Evolutionary conservation across 1,284 basidiomycete species (phyloP), one percentile per base, ranked within the genome.

Genomic region (Trametes hirsuta): DNA sequence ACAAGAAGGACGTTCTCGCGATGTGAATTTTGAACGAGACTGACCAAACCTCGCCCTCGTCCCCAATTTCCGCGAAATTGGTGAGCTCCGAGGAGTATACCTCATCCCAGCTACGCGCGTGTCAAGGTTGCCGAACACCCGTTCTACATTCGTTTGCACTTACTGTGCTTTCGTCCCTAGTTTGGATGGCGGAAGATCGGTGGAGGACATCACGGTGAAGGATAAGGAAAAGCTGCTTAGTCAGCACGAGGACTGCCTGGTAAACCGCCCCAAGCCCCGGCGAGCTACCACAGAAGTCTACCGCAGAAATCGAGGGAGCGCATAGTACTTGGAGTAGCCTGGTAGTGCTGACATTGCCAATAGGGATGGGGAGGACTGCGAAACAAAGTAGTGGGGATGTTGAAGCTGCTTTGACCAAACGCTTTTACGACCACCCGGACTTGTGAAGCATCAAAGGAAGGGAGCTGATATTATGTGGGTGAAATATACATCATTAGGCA

Each of bases 31-130:
- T 22, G 14, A 22, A 1, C 45, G 18, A 37, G 37, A 67, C 77
- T 39, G 61, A 93, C 93, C 94, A 96, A 25, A 94, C 81, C 75
- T 96, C 94, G 40, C 94, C 94, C 72, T 95, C 93, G 72, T 96
- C 93, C 11, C 91, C 90, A 49, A 88, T 86, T 53, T 94, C 93
- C 40, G 87, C 76, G 65, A 93, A 96, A 69, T 90, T 92, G 46
- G 74, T 73, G 18, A 95, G 76, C 69, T 96, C 94, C 52, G 83
- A 80, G 37, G 84, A 77, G 71, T 91, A 93, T 9, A 88, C 84
- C 51, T 77, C 67, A 68, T 92, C 88, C 90, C 90, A 91, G 72
- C 89, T 91, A 48, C 21, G 24, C 12, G 14, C 2, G 8, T 15
- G 15, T 40, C 47, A 48, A n/a, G 6, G 35, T 4, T 14, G 34